Conservation (phyloP, 176 grass and related monocot species). For the Oropetium thomaeum region DNA sequence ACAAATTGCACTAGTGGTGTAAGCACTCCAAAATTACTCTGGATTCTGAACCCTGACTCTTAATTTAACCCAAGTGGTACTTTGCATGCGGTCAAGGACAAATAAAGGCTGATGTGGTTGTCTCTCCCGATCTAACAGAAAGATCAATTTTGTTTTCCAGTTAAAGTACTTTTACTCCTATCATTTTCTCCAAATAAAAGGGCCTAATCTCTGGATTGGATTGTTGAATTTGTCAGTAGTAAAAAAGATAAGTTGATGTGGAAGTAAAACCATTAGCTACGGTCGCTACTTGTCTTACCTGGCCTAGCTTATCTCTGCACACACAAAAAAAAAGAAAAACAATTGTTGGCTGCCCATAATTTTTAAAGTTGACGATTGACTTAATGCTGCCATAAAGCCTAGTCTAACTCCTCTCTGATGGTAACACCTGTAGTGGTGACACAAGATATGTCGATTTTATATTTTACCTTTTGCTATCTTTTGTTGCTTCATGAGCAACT, state of each 20-base stretch:
- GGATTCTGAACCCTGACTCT: neutral
- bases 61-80: neutral
- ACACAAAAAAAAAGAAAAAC: too few relatives aligned
- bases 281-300: neutral
- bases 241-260: conserved; percentile 27
- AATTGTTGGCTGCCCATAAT: conserved; percentile 25
- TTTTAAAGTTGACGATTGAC: conserved; percentile 41
- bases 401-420: conserved; percentile 2
- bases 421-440: conserved; percentile 9
- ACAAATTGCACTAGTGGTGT: conserved; percentile 12
- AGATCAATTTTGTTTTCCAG: neutral
- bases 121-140: conserved; percentile 25
- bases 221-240: conserved; percentile 10
- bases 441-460: neutral
- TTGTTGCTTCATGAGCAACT: neutral
- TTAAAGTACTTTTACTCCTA: conserved; percentile 22
- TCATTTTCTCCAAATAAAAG: conserved; percentile 42
- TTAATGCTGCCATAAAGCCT: conserved; percentile 1
- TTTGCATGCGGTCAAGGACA: neutral
- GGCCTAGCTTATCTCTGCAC: conserved; percentile 41
- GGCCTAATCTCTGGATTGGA: conserved; percentile 28
- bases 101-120: conserved; percentile 7
- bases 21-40: conserved; percentile 6
- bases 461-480: neutral
- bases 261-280: conserved; percentile 12